Percentiles rank a stretch among this genome's conserved stretches.
phyloP scores from a whole-genome alignment of 163 green algal genomes.

The Chlamydomonas reinhardtii region DNA sequence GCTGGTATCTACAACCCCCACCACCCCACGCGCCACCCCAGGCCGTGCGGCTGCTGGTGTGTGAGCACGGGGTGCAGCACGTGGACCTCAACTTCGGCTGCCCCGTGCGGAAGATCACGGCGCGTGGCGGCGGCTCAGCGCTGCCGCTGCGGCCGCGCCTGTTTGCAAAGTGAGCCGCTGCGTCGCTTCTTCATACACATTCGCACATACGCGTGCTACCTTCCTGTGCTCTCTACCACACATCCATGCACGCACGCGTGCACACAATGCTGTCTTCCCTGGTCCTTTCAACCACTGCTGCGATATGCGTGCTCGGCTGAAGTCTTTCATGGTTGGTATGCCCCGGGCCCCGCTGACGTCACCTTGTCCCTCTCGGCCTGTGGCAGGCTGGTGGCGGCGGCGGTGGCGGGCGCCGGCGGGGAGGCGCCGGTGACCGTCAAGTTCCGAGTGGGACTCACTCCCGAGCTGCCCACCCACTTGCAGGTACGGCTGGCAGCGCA shows the following conservation, averaged over 20 bases:
- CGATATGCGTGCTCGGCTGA: no score
- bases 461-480: slow-evolving; percentile 38
- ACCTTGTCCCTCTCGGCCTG: neutral
- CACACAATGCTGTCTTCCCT: no score
- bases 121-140: slow-evolving; percentile 62
- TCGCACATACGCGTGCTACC: no score
- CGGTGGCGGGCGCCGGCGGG: slow-evolving; percentile 49
- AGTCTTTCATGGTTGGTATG: no score
- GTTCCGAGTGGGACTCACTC: slow-evolving; percentile 62
- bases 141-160: slow-evolving; percentile 60
- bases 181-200: no score
- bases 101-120: slow-evolving; percentile 72
- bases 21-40: neutral
- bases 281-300: no score
- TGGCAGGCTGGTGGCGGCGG: slow-evolving; percentile 57
- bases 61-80: slow-evolving; percentile 62
- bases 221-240: no score
- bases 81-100: slow-evolving; percentile 79
- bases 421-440: slow-evolving; percentile 72
- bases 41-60: slow-evolving; percentile 39
- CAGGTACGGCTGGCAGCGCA: no score
- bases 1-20: no score
- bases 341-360: no score
- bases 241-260: no score
- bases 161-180: slow-evolving; percentile 32